Evolutionary conservation across 1,284 basidiomycete genomes (phyloP), one percentile per base, ranked within the genome.

Genomic region (Phylloboletellus chloephorus): DNA sequence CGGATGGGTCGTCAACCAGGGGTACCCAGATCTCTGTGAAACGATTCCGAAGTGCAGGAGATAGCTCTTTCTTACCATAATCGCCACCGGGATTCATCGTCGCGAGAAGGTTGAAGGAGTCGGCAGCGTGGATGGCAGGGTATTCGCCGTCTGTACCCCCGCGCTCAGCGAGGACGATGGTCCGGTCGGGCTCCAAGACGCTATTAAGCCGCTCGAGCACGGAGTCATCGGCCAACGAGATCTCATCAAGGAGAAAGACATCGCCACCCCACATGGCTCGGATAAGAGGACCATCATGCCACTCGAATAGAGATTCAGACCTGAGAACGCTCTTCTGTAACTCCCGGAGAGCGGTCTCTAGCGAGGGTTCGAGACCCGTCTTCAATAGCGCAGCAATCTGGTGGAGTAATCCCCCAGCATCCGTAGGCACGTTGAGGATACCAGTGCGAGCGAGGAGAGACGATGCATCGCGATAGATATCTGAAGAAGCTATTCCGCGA

Each of bases 21-120:
- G 96, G 95, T 0, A 99, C 96, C 94, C 94, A 99, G 31, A 99
- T 96, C 61, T 99, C 96, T 8, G 96, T 99, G 67, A 99, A 99
- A 11, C 96, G 83, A 67, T 99, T 99, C 19, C 96, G 80, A 32
- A 99, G 72, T 0, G 96, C 96, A 20, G 95, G 95, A 1, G 94
- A 98, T 3, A 99, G 73, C 61, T 99, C 96, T 63, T 98, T 98
- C 71, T 99, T 99, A 28, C 96, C 96, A 55, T 96, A 98, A 61
- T 99, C 96, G 25, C 96, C 96, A 24, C 96, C 96, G 0, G 96
- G 96, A 61, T 99, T 99, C 96, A 99, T 99, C 0, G 96, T 98
- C 1, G 96, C 94, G 0, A 98, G 72, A 26, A 99, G 78, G 60
- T 95, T 86, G 73, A 99, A 99, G 3, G 67, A 66, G 3, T 71